Base-by-base conservation (phyloP, 768 basidiomycete species). In the Serendipita vermifera region DNA sequence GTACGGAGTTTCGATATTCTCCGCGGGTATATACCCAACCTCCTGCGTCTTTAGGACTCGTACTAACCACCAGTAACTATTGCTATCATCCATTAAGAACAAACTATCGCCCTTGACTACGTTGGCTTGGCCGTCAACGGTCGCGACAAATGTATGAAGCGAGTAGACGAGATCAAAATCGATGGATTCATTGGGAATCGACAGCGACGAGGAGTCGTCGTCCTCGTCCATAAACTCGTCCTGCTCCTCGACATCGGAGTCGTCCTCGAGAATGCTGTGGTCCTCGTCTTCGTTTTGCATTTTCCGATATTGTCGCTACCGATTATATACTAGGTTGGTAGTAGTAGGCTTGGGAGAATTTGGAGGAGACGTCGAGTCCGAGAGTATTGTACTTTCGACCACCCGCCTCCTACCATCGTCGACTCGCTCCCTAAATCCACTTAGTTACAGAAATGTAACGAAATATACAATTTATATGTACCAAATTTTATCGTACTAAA, bases 41-140 rank as follows among this genome's bases (percentile, higher is more conserved):
- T 96, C 92, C 69, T 97, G 92, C 5, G 94, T 97, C 73, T 97
- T 98, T 60, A 99, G 82, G 6, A 99, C 96, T 43, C 92, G 81
- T 5, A 99, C 94, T 51, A 98, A 86, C 96, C 96, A 98, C 96
- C 96, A 98, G 72, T 99, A 99, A 70, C 88, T 90, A 69, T 99
- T 98, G 57, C 85, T 90, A 68, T 99, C 96, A 71, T 99, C 96
- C 79, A 98, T 90, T 39, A 99, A 75, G 66, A 91, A 84, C 41
- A 99, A 77, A 59, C 87, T 88, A 75, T 99, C 94, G 24, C 96
- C 96, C 70, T 97, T 98, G 69, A 96, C 89, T 61, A 99, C 96
- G 62, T 88, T 96, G 2, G 96, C 96, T 71, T 99, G 96, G 24
- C 96, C 96, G 64, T 97, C 94, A 33, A 98, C 93, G 0, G 96